Conservation (phyloP, 306 rosid species). For the Hippophae tibetana region DNA sequence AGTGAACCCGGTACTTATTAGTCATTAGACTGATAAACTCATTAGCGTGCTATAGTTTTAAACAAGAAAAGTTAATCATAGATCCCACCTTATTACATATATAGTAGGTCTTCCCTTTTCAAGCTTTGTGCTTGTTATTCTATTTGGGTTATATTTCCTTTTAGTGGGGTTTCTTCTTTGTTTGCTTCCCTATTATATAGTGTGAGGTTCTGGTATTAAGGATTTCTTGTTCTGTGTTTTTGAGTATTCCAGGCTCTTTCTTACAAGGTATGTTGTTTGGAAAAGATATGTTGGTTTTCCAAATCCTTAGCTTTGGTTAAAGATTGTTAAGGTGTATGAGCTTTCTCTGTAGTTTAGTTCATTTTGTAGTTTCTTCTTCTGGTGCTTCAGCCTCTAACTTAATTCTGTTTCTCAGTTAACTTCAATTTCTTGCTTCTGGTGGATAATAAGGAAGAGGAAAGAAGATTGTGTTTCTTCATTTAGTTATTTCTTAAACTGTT, state of each 20-base stretch:
- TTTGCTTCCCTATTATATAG: slow-evolving; percentile 7
- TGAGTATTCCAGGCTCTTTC: not conserved
- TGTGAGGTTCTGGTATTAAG: not conserved
- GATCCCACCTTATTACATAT: slow-evolving; percentile 31
- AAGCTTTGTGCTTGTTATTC: slow-evolving; percentile 21
- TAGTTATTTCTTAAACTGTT: slow-evolving; percentile 7
- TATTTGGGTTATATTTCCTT: slow-evolving; percentile 9
- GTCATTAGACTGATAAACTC: too few species aligned
- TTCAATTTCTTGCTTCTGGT: slow-evolving; percentile 5
- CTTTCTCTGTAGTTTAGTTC: not conserved
- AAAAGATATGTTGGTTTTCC: slow-evolving; percentile 23
- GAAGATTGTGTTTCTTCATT: slow-evolving; percentile 2
- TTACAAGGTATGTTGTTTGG: not conserved
- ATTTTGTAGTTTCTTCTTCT: not conserved
- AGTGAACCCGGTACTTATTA: slow-evolving; percentile 24
- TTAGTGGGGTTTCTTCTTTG: slow-evolving; percentile 16
- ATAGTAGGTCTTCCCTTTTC: slow-evolving; percentile 24
- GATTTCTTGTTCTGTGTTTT: not conserved
- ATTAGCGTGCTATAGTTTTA: slow-evolving; percentile 40
- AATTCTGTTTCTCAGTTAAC: slow-evolving; percentile 7
- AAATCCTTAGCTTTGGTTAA: slow-evolving; percentile 27
- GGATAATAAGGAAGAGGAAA: not conserved
- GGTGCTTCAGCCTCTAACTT: not conserved
- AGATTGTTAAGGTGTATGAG: slow-evolving; percentile 11
- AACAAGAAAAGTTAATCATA: slow-evolving; percentile 28